Evolutionary conservation across 441 rosid species (phyloP).

Genomic region (Raphanus hybrid): DNA sequence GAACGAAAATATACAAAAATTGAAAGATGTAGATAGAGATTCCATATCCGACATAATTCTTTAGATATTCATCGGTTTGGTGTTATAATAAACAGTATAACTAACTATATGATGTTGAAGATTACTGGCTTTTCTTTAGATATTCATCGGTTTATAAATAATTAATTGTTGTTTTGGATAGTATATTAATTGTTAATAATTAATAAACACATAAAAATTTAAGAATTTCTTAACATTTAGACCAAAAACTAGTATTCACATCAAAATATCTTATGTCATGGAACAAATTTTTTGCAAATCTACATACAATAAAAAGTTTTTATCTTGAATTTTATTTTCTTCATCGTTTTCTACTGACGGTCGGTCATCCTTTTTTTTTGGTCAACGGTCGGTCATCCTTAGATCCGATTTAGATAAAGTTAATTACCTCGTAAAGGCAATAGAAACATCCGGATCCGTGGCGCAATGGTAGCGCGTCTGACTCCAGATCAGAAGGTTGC

Average conservation of each 20-base stretch:
- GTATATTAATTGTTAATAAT: background rate
- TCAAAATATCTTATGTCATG: background rate
- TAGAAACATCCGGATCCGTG: constrained; percentile 67
- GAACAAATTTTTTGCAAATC: background rate
- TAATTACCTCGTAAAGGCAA: too few species aligned
- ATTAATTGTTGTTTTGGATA: background rate
- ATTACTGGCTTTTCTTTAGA: background rate
- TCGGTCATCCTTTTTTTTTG: too few species aligned
- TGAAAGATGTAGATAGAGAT: background rate
- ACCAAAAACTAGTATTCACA: background rate
- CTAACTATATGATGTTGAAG: background rate
- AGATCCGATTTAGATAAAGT: too few species aligned
- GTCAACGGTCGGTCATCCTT: too few species aligned
- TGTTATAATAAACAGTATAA: background rate
- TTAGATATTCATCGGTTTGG: background rate
- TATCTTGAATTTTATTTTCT: too few species aligned
- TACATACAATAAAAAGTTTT: too few species aligned
- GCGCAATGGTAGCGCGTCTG: constrained; percentile 99
- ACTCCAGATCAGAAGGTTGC: constrained; percentile 99
- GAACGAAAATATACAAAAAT: background rate
- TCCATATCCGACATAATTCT: background rate
- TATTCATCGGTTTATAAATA: too few species aligned
- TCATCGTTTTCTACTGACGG: too few species aligned
- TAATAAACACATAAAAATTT: background rate
- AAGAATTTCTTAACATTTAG: background rate